A percentile compares a stretch with the other conserved stretches of the same genome.
Conservation (phyloP, 108 stramenopile genomes). For the Pseudonitzschia pungens region DNA sequence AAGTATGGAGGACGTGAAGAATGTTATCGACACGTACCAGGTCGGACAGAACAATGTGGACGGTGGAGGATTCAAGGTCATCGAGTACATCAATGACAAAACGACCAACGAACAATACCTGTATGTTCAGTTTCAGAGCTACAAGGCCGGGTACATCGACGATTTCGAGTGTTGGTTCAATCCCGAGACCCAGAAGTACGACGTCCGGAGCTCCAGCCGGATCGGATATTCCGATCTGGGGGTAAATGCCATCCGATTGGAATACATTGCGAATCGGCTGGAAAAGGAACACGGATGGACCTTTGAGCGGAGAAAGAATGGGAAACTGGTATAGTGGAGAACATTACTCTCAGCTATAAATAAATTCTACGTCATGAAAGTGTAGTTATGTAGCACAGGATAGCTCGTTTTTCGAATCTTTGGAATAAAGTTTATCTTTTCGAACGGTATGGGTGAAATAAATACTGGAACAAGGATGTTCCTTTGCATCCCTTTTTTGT, state of each 20-base stretch:
- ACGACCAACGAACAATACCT: slow-evolving; percentile 31
- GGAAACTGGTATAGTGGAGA: slow-evolving; percentile 18
- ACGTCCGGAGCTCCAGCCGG: slow-evolving; percentile 49
- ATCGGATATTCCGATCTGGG: slow-evolving; percentile 79
- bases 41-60: slow-evolving; percentile 71
- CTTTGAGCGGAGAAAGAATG: slow-evolving; percentile 19
- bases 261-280: slow-evolving; percentile 26
- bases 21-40: slow-evolving; percentile 51
- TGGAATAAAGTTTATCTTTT: too few species aligned
- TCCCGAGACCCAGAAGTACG: slow-evolving; percentile 10
- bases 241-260: slow-evolving; percentile 50
- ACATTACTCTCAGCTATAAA: background rate
- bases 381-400: too few species aligned
- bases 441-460: too few species aligned
- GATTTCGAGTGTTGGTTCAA: slow-evolving; percentile 59
- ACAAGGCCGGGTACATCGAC: slow-evolving; percentile 72
- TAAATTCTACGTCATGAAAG: too few species aligned
- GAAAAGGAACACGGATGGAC: slow-evolving; percentile 32
- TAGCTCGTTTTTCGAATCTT: too few species aligned
- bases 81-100: slow-evolving; percentile 29
- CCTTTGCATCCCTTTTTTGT: too few species aligned
- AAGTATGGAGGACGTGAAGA: background rate
- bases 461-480: too few species aligned
- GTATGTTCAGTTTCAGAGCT: slow-evolving; percentile 67
- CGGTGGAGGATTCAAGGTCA: slow-evolving; percentile 70